phyloP scores from a whole-genome alignment of 2,329 filamentous ascomycete genomes.

The Cyphellophora attinorum region DNA sequence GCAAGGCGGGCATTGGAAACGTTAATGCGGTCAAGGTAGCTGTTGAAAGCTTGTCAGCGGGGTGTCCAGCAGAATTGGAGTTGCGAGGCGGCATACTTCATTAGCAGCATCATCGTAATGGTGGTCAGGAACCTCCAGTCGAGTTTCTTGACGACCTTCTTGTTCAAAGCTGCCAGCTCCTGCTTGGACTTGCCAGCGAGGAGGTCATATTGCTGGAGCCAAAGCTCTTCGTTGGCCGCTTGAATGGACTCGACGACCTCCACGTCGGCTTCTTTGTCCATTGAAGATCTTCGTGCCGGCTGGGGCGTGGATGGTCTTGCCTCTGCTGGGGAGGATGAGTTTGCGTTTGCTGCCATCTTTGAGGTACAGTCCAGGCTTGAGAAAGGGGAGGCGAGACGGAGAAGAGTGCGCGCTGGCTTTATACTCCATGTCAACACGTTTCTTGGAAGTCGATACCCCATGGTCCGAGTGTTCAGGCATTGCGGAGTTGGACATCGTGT shows the following conservation, averaged over 20 bases:
- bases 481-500: too few relatives aligned
- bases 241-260: neutral
- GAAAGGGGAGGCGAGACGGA: too few relatives aligned
- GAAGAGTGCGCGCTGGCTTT: too few relatives aligned
- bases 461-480: too few relatives aligned
- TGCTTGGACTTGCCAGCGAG: neutral
- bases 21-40: slow-evolving; percentile 32
- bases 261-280: neutral
- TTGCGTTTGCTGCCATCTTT: too few relatives aligned
- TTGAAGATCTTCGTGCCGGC: too few relatives aligned
- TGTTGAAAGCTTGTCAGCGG: slow-evolving; percentile 10
- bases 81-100: slow-evolving; percentile 2
- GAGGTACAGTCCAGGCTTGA: too few relatives aligned
- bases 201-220: neutral
- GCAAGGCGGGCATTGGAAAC: slow-evolving; percentile 31
- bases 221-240: neutral
- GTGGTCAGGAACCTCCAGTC: neutral
- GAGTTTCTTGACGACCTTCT: neutral
- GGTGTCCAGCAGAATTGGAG: neutral
- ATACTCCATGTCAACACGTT: too few relatives aligned
- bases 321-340: too few relatives aligned
- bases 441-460: too few relatives aligned
- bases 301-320: too few relatives aligned
- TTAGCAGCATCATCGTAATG: slow-evolving; percentile 2
- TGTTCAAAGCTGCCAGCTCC: neutral